phyloP scores from a whole-genome alignment of 371 early-diverging fungal genomes.

The Actinomucor elegans region DNA sequence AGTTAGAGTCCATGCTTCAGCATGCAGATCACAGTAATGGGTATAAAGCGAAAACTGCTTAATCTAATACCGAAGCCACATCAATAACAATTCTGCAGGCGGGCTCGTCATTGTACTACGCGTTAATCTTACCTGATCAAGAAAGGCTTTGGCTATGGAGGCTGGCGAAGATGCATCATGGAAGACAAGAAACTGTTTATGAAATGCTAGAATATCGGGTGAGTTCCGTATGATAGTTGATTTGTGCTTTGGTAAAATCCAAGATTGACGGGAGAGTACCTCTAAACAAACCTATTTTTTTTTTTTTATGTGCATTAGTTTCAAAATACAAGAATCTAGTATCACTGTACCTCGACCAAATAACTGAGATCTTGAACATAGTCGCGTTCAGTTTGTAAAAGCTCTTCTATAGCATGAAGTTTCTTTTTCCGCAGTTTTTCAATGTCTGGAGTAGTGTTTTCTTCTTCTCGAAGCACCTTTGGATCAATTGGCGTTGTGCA shows the following conservation, averaged over 20 bases:
- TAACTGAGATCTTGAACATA: conserved; percentile 40
- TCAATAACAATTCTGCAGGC: too few relatives aligned
- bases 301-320: too few relatives aligned
- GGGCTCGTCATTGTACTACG: too few relatives aligned
- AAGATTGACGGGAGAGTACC: conserved; percentile 26
- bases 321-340: too few relatives aligned
- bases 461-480: neutral
- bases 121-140: conserved; percentile 45
- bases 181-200: conserved; percentile 24
- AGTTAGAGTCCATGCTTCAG: conserved; percentile 34
- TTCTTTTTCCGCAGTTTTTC: conserved; percentile 21
- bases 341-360: conserved; percentile 36
- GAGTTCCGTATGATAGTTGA: conserved; percentile 39
- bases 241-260: conserved; percentile 38
- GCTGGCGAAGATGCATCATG: neutral
- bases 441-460: neutral
- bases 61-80: too few relatives aligned
- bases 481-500: conserved; percentile 16
- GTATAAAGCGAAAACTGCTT: conserved; percentile 38
- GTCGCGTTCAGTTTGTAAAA: conserved; percentile 46
- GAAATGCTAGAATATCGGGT: conserved; percentile 32
- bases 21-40: conserved; percentile 44
- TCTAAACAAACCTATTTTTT: conserved; percentile 39
- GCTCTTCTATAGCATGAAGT: conserved; percentile 42
- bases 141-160: conserved; percentile 34